Conservation (phyloP, 305 asterid genomes). For the Fraxinus ornus region DNA sequence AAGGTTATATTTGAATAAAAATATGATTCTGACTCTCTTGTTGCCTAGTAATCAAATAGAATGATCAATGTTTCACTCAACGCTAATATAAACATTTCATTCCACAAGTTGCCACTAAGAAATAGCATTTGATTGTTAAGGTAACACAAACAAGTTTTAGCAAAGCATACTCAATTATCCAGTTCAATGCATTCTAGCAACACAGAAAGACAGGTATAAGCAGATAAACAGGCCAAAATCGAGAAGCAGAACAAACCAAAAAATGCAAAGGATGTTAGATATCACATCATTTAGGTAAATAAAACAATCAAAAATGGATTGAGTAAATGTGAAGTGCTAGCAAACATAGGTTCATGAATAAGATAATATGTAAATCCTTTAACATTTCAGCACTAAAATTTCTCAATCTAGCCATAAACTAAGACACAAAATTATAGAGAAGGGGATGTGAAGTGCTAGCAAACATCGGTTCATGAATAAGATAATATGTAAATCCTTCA, state of each 20-base stretch:
- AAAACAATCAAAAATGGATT: not conserved
- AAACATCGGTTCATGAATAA: not conserved
- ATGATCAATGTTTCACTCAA: not conserved
- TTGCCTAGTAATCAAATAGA: not conserved
- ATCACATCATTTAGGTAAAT: not conserved
- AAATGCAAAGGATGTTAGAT: not conserved
- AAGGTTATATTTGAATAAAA: too few relatives aligned
- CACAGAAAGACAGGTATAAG: not conserved
- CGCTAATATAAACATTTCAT: not conserved
- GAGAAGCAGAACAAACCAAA: not conserved
- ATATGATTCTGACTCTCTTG: too few relatives aligned
- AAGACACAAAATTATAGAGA: slow-evolving; percentile 18
- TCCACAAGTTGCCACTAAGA: not conserved
- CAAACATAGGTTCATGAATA: not conserved
- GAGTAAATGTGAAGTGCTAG: too few relatives aligned
- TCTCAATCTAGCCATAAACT: slow-evolving; percentile 27
- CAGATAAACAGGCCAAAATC: not conserved
- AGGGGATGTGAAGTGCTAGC: not conserved
- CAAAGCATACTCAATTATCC: too few relatives aligned
- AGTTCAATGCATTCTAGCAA: not conserved
- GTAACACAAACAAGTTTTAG: too few relatives aligned
- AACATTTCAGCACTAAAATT: slow-evolving; percentile 27
- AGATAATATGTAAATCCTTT: not conserved
- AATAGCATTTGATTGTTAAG: not conserved
- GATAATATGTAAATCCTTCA: not conserved